Base-by-base conservation (phyloP, 129 eudicot genomes). In the Pseudognaphalium luteoalbum region DNA sequence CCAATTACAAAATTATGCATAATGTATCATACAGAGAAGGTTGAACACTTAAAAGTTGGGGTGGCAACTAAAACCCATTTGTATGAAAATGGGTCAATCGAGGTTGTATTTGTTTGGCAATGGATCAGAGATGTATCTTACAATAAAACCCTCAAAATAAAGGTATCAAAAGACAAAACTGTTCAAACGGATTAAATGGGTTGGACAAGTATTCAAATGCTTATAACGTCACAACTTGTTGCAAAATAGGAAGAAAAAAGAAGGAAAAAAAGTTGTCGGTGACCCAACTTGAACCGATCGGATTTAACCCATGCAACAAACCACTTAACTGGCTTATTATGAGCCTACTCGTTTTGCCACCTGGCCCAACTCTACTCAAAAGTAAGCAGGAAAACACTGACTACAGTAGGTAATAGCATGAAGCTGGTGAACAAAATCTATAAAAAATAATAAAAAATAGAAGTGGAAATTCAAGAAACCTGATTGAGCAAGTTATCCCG, bases 401-500 rank as follows among this genome's bases (percentile, higher is more conserved):
- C 50, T 47, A 67, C 50, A 32, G 50, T 52, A 14, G 14, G 52
- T 34, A 33, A 56, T 66, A 76, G 41, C 41, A 70, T 59, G 14
- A 70, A 42, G 70, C 71, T 78, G 33, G 61, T 58, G 70, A 78
- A 61, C 56, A 39, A 57, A 66, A n/a, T 33, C 35, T 63, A 80
- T 41, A 47, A 39, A 44, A 10, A 51, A 6, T 16, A 32, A 20
- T 22, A 17, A 60, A 34, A 16, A 52, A 50, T 12, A 54, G 22
- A 4, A 35, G 57, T 51, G 29, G 42, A 72, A 34, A 74, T 72
- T 25, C 29, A 16, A 57, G 42, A 44, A 64, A 92, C 98, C 96
- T 92, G 98, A 81, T 90, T 88, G 80, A 92, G 96, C 60, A 92
- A 59, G 77, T 90, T 83, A 75, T 92, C 96, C 71, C 72, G 84